phyloP scores from a whole-genome alignment of 2,329 filamentous ascomycete genomes.

The Byssothecium circinans region DNA sequence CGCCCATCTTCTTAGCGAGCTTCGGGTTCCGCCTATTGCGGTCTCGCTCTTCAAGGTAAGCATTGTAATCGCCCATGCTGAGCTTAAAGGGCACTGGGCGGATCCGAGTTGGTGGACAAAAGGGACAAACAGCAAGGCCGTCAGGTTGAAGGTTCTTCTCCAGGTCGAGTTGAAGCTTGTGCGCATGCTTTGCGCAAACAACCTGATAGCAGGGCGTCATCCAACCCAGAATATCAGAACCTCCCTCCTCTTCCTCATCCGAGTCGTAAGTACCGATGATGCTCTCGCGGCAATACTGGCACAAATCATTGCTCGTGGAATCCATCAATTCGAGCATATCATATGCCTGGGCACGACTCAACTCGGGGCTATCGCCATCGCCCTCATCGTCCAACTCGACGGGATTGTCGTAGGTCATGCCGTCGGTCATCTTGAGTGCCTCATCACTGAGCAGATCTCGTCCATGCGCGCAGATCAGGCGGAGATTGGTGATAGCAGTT shows the following conservation, averaged over 20 bases:
- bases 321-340: conserved; percentile 83
- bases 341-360: conserved; percentile 74
- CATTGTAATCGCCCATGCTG: conserved; percentile 58
- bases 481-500: conserved; percentile 85
- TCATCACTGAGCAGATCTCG: conserved; percentile 83
- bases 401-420: conserved; percentile 78
- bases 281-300: conserved; percentile 62
- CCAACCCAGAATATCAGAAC: conserved; percentile 67
- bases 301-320: conserved; percentile 73
- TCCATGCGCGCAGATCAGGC: conserved; percentile 91
- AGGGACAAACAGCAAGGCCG: conserved; percentile 62
- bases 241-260: conserved; percentile 55
- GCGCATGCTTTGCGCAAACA: conserved; percentile 74
- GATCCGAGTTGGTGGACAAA: conserved; percentile 67
- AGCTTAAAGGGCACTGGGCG: conserved; percentile 69
- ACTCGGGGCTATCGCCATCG: conserved; percentile 54
- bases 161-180: conserved; percentile 59
- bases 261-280: conserved; percentile 54
- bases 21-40: conserved; percentile 57
- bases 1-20: conserved; percentile 62
- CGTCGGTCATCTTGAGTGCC: conserved; percentile 77
- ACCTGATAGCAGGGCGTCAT: conserved; percentile 89
- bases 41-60: conserved; percentile 58
- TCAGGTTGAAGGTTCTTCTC: conserved; percentile 46
- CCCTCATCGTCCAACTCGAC: conserved; percentile 86